Evolutionary conservation across 495 filamentous ascomycete species (phyloP).

Genomic region (Aspergillus avenaceus): DNA sequence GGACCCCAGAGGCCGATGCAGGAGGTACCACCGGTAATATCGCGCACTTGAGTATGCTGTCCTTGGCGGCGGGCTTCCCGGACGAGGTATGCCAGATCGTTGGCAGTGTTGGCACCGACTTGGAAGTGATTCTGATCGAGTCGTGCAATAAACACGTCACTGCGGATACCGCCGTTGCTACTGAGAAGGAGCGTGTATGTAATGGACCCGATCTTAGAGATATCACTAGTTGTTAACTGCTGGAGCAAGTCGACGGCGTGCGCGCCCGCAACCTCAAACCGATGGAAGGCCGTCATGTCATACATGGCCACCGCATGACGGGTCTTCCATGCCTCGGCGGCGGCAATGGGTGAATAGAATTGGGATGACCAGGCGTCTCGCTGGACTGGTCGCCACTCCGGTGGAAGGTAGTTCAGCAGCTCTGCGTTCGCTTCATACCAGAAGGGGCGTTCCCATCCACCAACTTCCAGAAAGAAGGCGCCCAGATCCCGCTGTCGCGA

Average conservation of each 20-base stretch:
- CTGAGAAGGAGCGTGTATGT: conserved; percentile 44
- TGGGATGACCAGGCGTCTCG: conserved; percentile 44
- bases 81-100: conserved; percentile 39
- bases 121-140: conserved; percentile 39
- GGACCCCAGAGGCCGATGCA: conserved; percentile 51
- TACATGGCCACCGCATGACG: conserved; percentile 50
- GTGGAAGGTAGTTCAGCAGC: conserved; percentile 36
- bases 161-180: conserved; percentile 33
- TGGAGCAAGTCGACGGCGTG: conserved; percentile 42
- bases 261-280: conserved; percentile 44
- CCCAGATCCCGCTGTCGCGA: conserved; percentile 39
- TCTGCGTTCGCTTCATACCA: conserved; percentile 47
- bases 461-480: conserved; percentile 44
- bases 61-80: conserved; percentile 36
- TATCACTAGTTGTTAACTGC: conserved; percentile 39
- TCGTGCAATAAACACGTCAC: conserved; percentile 38
- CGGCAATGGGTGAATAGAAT: conserved; percentile 45
- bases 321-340: conserved; percentile 50
- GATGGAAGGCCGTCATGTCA: conserved; percentile 49
- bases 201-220: conserved; percentile 33
- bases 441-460: conserved; percentile 49
- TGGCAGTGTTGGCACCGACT: conserved; percentile 40
- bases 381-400: conserved; percentile 38
- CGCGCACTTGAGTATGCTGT: conserved; percentile 29
- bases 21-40: conserved; percentile 48